Evolutionary conservation across 768 basidiomycete species (phyloP).

Genomic region (Obba rivulosa): DNA sequence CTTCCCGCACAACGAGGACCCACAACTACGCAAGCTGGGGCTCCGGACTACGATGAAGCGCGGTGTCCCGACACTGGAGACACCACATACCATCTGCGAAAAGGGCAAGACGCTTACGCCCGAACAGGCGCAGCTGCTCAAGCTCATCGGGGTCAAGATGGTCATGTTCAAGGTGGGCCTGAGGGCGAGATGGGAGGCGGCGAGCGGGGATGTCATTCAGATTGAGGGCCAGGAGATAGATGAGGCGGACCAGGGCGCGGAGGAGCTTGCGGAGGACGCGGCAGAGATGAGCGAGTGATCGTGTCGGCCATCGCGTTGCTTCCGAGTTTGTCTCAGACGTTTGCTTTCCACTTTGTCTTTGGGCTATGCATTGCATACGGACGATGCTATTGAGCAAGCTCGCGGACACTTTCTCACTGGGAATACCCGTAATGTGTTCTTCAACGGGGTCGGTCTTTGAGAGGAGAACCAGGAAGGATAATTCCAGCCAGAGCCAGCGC

Average conservation of each 20-base stretch:
- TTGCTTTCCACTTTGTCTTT: neutral
- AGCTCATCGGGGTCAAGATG: conserved; percentile 87
- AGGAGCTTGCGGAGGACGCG: conserved; percentile 29
- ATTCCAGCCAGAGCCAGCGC: no score
- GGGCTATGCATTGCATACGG: no score
- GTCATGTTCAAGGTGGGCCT: conserved; percentile 76
- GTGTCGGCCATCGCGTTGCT: conserved; percentile 4
- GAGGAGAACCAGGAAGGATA: no score
- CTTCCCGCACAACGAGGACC: conserved; percentile 97
- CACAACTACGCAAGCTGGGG: conserved; percentile 90
- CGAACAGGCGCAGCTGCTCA: conserved; percentile 91
- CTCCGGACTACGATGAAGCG: conserved; percentile 77
- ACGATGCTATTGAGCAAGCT: no score
- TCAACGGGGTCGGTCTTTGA: no score
- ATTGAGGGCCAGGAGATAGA: conserved; percentile 41
- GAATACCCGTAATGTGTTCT: no score
- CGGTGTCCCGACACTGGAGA: conserved; percentile 81
- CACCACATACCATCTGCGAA: conserved; percentile 80
- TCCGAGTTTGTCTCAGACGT: neutral
- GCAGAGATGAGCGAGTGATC: conserved; percentile 25
- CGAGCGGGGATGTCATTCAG: conserved; percentile 58
- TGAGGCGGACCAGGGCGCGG: conserved; percentile 29
- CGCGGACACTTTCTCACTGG: no score
- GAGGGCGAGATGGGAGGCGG: conserved; percentile 67
- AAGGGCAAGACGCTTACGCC: conserved; percentile 72